Evolutionary conservation across 768 basidiomycete species (phyloP).

Genomic region (Phylloporus sp.): DNA sequence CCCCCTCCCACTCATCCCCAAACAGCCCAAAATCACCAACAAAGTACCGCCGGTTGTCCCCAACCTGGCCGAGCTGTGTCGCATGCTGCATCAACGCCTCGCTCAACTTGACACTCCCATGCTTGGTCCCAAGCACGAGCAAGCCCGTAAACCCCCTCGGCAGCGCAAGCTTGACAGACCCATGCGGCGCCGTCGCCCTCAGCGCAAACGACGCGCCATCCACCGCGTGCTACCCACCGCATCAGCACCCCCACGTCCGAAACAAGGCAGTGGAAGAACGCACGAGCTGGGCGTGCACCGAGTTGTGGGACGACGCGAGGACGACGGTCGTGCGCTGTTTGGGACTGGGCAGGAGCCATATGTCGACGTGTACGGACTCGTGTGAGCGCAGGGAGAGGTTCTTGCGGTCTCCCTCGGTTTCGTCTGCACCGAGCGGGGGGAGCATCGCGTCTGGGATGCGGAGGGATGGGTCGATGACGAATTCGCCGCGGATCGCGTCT

Average conservation of each 20-base stretch:
- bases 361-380: constrained; percentile 36
- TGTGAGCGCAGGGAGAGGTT: constrained; percentile 37
- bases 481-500: constrained; percentile 25
- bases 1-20: constrained; percentile 21
- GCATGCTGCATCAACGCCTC: constrained; percentile 11
- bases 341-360: constrained; percentile 32
- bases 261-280: constrained; percentile 1
- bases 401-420: constrained; percentile 37
- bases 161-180: constrained; percentile 11
- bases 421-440: constrained; percentile 33
- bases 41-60: constrained; percentile 18
- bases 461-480: constrained; percentile 43
- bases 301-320: constrained; percentile 16
- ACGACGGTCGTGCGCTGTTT: constrained; percentile 18
- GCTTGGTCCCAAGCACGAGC: constrained; percentile 13
- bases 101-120: constrained; percentile 15
- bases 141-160: constrained; percentile 24
- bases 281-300: constrained; percentile 18
- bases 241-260: not conserved
- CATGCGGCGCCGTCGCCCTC: constrained; percentile 7
- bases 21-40: constrained; percentile 22
- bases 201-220: constrained; percentile 17
- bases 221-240: constrained; percentile 14
- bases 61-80: constrained; percentile 23
- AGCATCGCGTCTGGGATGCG: constrained; percentile 37